Evolutionary conservation across 1,284 basidiomycete genomes (phyloP).

Genomic region (Trichosporon sp.): DNA sequence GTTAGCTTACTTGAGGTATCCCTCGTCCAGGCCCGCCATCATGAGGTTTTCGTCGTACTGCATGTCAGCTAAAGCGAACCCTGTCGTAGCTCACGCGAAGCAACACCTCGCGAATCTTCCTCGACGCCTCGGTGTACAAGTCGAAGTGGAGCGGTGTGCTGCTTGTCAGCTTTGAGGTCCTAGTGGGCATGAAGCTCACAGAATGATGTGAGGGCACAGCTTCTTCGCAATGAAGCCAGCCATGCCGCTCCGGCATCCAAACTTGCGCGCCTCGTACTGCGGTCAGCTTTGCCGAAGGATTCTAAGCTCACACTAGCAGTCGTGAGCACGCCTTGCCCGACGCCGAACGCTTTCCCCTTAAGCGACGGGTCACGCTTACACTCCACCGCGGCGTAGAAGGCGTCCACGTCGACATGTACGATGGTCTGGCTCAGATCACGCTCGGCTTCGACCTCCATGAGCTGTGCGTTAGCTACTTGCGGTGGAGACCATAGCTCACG

Average conservation of each 20-base stretch:
- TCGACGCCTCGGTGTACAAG: slow-evolving; percentile 67
- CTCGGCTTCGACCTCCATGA: slow-evolving; percentile 66
- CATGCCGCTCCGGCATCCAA: slow-evolving; percentile 83
- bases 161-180: neutral
- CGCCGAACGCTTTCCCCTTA: slow-evolving; percentile 79
- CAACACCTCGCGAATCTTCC: slow-evolving; percentile 41
- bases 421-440: slow-evolving; percentile 77
- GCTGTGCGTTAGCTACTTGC: slow-evolving; percentile 48
- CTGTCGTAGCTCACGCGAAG: slow-evolving; percentile 20
- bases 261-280: slow-evolving; percentile 85
- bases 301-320: slow-evolving; percentile 56
- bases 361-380: slow-evolving; percentile 72
- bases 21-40: slow-evolving; percentile 80
- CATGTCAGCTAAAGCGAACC: slow-evolving; percentile 11
- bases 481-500: slow-evolving; percentile 11
- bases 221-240: slow-evolving; percentile 88
- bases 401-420: slow-evolving; percentile 47
- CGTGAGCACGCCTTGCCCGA: slow-evolving; percentile 66
- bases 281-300: neutral
- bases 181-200: slow-evolving; percentile 41
- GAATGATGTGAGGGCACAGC: slow-evolving; percentile 83
- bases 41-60: slow-evolving; percentile 76
- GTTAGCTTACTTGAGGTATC: slow-evolving; percentile 70
- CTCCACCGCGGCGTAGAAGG: slow-evolving; percentile 50
- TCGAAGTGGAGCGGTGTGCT: slow-evolving; percentile 51